phyloP scores from a whole-genome alignment of 306 rosid species.

The Castanea sativa region DNA sequence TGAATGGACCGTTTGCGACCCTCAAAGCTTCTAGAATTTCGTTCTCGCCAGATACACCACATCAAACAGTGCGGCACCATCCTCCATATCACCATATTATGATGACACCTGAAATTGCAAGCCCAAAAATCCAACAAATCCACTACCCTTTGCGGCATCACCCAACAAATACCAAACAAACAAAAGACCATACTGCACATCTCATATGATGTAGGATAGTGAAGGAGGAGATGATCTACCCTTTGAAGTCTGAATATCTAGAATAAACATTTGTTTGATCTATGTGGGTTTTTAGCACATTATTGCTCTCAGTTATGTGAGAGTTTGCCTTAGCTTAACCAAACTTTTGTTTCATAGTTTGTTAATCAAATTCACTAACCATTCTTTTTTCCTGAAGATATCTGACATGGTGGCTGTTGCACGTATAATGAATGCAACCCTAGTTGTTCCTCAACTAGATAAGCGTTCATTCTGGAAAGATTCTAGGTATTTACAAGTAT shows the following conservation, averaged over 20 bases:
- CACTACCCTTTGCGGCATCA: too few relatives aligned
- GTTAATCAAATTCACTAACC: conserved; percentile 4
- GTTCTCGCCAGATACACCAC: too few relatives aligned
- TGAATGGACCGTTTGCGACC: too few relatives aligned
- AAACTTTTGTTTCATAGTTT: conserved; percentile 7
- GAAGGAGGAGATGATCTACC: neutral
- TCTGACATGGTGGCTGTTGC: conserved; percentile 97
- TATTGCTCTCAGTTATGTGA: conserved; percentile 17
- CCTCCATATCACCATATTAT: too few relatives aligned
- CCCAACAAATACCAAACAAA: too few relatives aligned
- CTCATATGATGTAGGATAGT: too few relatives aligned
- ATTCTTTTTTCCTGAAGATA: conserved; percentile 48
- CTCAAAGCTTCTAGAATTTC: too few relatives aligned
- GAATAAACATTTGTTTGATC: neutral
- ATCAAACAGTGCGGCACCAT: too few relatives aligned
- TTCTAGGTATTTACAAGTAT: conserved; percentile 51
- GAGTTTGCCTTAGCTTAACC: conserved; percentile 17
- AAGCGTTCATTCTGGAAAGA: conserved; percentile 94
- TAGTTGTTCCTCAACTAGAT: conserved; percentile 88
- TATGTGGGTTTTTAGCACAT: conserved; percentile 7
- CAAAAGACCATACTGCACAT: too few relatives aligned
- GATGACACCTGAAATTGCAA: too few relatives aligned
- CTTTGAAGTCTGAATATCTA: neutral
- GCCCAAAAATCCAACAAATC: too few relatives aligned
- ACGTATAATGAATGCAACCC: conserved; percentile 80